Evolutionary conservation across 305 asterid genomes (phyloP), one percentile per base, ranked within the genome.

Genomic region (Euphrasia arctica): DNA sequence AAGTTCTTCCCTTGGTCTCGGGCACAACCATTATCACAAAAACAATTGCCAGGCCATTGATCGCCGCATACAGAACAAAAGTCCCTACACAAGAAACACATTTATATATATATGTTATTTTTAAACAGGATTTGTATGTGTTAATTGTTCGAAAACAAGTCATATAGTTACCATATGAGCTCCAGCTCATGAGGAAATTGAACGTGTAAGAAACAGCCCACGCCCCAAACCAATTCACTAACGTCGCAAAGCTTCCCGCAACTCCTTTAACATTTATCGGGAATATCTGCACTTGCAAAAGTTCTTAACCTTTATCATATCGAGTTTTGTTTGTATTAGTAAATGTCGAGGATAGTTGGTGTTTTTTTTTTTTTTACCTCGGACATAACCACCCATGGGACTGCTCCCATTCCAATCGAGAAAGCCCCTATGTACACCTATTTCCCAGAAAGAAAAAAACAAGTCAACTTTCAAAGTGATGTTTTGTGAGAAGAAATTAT

Each of bases 351-450:
- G 27, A 25, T 25, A 25, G 22, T 18, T 18, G 22, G 22, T 18
- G 22, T 18, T 25, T 25, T 25, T 25, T 25, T 25, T 31, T 57
- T 41, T 65, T 74, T 22, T 80, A 90, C 99, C 97, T 93, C 96
- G 4, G 97, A 93, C 99, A 90, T 93, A 68, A 93, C 87, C 64
- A 93, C 97, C 99, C 99, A 90, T 15, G 99, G 99, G 79, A 90
- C 95, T 72, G 97, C 99, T 71, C 95, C 97, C 99, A 93, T 93
- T 72, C 97, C 99, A 58, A 58, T 69, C 60, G 97, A 93, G 77
- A 93, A 93, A 18, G 97, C 70, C n/a, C 86, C 95, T 58, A 93
- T 81, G 72, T 86, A 90, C 42, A 90, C 89, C 99, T 93, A 69
- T 36, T 68, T 68, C 34, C 36, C 10, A 72, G 45, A 25, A 25